phyloP scores from a whole-genome alignment of 2,329 filamentous ascomycete species.

The Ceratocystis lukuohia region DNA sequence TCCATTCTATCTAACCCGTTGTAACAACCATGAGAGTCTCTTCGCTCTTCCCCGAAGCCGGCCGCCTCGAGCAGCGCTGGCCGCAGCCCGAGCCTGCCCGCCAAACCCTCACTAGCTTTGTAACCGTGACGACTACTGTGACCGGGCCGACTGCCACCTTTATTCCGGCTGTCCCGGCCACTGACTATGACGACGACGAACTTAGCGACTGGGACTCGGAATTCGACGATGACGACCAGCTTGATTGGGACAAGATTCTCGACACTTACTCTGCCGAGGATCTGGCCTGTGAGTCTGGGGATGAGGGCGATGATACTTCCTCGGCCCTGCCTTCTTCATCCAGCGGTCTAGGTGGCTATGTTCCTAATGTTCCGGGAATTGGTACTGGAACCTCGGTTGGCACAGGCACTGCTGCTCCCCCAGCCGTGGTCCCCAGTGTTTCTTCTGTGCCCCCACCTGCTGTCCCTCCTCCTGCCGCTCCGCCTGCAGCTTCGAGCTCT shows the following conservation, averaged over 20 bases:
- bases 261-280: conserved; percentile 3
- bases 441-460: background rate
- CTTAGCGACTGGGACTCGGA: conserved; percentile 18
- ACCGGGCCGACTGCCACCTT: background rate
- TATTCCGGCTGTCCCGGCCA: background rate
- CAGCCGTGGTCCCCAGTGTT: background rate
- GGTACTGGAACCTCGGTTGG: background rate
- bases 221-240: conserved; percentile 12
- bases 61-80: conserved; percentile 8
- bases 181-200: conserved; percentile 1
- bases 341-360: background rate
- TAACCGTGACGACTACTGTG: background rate
- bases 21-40: conserved; percentile 14
- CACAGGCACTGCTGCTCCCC: background rate
- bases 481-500: background rate
- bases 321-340: background rate
- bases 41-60: conserved; percentile 3
- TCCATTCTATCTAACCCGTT: background rate
- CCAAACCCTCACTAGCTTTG: background rate
- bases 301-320: background rate
- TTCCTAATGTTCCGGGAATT: background rate
- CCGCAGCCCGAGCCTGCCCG: conserved; percentile 7
- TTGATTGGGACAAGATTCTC: conserved; percentile 10
- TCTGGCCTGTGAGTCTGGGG: conserved; percentile 7
- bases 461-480: background rate